These are phyloP conservation scores for Boletus fagicola DNA, from an alignment of 768 basidiomycete genomes.

Conservation along the genomic window DNA sequence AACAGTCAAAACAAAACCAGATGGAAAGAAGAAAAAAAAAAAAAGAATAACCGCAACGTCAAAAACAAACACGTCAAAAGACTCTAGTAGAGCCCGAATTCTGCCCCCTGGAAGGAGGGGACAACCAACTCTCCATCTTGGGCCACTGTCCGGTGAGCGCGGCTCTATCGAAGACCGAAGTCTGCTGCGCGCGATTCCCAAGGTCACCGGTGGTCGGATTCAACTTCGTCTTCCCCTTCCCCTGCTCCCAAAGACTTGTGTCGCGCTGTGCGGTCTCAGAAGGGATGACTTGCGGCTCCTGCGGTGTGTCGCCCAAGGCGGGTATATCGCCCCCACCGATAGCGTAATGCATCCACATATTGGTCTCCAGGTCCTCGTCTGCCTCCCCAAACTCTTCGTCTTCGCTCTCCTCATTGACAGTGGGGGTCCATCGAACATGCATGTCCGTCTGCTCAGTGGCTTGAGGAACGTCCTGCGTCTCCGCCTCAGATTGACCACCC, in stretches of 20 bases:
- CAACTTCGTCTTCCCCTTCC: slow-evolving; percentile 24
- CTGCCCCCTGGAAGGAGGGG: slow-evolving; percentile 30
- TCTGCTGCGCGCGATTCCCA: slow-evolving; percentile 25
- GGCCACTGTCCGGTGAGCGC: slow-evolving; percentile 31
- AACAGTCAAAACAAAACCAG: background rate
- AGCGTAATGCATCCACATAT: slow-evolving; percentile 33
- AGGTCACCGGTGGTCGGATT: slow-evolving; percentile 13
- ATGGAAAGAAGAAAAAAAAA: background rate
- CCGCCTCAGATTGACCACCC: slow-evolving; percentile 15
- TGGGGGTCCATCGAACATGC: slow-evolving; percentile 30
- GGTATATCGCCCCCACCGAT: slow-evolving; percentile 28
- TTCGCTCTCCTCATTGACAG: slow-evolving; percentile 16
- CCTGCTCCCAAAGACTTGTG: slow-evolving; percentile 23
- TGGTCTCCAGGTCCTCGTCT: slow-evolving; percentile 18
- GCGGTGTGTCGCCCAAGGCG: slow-evolving; percentile 2
- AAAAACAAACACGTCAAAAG: slow-evolving; percentile 21
- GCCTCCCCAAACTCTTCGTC: slow-evolving; percentile 23
- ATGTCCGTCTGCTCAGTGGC: slow-evolving; percentile 10
- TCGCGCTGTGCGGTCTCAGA: slow-evolving; percentile 8
- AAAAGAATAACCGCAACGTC: background rate
- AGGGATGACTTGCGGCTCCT: slow-evolving; percentile 1
- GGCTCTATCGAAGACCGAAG: slow-evolving; percentile 29
- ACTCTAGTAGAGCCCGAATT: slow-evolving; percentile 32
- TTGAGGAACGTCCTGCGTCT: slow-evolving; percentile 1
- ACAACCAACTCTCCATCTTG: slow-evolving; percentile 36